These are phyloP conservation scores for Wakefieldia striispora DNA, from an alignment of 768 basidiomycete species.

Conservation along the genomic window DNA sequence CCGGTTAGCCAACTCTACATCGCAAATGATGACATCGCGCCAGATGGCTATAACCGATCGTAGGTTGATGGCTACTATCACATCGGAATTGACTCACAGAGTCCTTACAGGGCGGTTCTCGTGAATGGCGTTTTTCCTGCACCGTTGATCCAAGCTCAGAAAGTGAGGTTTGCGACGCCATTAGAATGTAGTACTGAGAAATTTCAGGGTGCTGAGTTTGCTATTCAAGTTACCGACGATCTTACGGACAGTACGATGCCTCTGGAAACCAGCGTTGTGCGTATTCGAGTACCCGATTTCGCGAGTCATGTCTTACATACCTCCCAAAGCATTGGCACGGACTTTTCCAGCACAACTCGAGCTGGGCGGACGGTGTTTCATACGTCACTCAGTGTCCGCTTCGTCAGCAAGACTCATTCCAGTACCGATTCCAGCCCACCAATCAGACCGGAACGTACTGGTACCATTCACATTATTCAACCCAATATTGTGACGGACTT, in stretches of 20 bases:
- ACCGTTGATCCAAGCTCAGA: conserved; percentile 40
- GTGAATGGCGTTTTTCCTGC: conserved; percentile 43
- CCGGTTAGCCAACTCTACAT: conserved; percentile 29
- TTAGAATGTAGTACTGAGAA: not conserved
- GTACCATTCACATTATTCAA: no score
- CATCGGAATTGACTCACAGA: not conserved
- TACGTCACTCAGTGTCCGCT: conserved; percentile 43
- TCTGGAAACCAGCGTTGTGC: conserved; percentile 39
- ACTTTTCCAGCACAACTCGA: conserved; percentile 22
- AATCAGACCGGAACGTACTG: conserved; percentile 42
- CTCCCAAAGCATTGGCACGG: no score
- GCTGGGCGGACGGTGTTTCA: conserved; percentile 29
- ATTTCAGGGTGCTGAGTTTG: conserved; percentile 34
- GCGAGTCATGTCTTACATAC: conserved; percentile 17
- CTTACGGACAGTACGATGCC: conserved; percentile 47
- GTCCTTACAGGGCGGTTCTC: conserved; percentile 32
- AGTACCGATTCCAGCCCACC: conserved; percentile 32
- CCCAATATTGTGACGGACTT: conserved; percentile 37
- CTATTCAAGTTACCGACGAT: conserved; percentile 42
- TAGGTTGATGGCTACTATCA: conserved; percentile 4
- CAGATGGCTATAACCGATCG: conserved; percentile 43
- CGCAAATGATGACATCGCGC: conserved; percentile 37
- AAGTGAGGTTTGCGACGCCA: conserved; percentile 16
- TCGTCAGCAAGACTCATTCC: conserved; percentile 31
- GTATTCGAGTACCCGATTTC: conserved; percentile 10